Conservation (phyloP, 225 moss, liverwort and hornwort species). For the Pseudoscleropodium purum region DNA sequence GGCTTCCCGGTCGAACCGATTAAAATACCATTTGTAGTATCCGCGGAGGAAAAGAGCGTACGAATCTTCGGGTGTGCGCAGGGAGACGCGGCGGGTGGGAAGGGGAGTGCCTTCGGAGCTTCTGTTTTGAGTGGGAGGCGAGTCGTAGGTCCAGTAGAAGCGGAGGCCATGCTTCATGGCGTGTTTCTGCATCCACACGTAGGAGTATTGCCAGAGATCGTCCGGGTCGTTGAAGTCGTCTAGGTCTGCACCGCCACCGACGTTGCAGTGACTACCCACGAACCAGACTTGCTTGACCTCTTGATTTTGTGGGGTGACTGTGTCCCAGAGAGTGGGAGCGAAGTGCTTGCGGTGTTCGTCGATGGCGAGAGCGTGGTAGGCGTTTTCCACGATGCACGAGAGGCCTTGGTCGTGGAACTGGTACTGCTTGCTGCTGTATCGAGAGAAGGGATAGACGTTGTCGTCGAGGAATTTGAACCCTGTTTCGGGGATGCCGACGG, state of each 20-base stretch:
- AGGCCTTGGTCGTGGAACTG: not conserved
- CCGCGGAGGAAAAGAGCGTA: not conserved
- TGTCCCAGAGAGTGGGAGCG: not conserved
- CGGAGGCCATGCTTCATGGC: not conserved
- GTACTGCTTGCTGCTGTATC: not conserved
- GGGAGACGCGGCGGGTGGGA: not conserved
- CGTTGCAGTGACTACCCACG: not conserved
- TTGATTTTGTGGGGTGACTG: not conserved
- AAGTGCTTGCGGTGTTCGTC: not conserved
- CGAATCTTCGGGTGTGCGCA: not conserved
- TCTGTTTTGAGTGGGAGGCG: not conserved
- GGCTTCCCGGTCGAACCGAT: not conserved
- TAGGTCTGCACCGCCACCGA: not conserved
- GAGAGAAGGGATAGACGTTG: not conserved
- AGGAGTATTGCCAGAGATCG: not conserved
- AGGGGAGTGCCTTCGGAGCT: not conserved
- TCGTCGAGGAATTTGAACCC: not conserved
- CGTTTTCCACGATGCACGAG: conserved; percentile 5
- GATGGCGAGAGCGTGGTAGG: conserved; percentile 5
- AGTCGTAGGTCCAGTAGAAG: not conserved
- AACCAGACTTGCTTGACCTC: conserved; percentile 15
- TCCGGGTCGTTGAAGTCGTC: not conserved
- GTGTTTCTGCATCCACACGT: conserved; percentile 1
- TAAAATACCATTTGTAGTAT: not conserved
- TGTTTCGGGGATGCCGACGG: not conserved